A percentile compares a stretch with the other conserved stretches of the same genome.
These are phyloP conservation scores for Suillus luteus DNA, from an alignment of 768 basidiomycete species.

Conservation along the genomic window DNA sequence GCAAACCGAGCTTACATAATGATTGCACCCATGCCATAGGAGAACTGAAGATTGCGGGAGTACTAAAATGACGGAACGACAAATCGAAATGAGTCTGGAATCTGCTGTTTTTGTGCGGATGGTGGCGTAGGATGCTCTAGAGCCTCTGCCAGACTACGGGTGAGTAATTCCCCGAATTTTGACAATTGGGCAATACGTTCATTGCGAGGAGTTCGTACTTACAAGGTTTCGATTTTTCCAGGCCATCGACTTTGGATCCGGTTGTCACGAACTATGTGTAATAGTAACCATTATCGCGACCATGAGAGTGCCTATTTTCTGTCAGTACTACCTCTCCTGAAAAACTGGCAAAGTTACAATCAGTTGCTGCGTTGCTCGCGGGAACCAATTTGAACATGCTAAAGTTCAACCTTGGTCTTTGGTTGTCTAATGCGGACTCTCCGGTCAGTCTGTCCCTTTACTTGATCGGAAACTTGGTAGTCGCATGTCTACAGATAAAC, in stretches of 20 bases:
- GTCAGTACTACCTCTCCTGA: conserved; percentile 5
- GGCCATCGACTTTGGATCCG: conserved; percentile 64
- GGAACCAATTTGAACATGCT: conserved; percentile 73
- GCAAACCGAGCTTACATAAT: background rate
- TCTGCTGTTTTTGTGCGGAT: conserved; percentile 28
- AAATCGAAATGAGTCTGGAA: background rate
- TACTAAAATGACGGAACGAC: no score
- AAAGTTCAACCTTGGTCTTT: conserved; percentile 56
- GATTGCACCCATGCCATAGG: background rate
- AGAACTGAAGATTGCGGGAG: background rate
- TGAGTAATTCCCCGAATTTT: conserved; percentile 44
- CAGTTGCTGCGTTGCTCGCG: conserved; percentile 60
- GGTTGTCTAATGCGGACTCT: conserved; percentile 72
- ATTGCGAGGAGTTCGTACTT: conserved; percentile 67
- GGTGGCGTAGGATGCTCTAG: conserved; percentile 50
- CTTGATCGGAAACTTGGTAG: conserved; percentile 3
- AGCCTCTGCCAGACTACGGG: conserved; percentile 22
- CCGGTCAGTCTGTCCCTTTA: conserved; percentile 26
- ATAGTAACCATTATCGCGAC: conserved; percentile 56
- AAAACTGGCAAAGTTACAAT: conserved; percentile 43
- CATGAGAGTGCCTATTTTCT: conserved; percentile 41
- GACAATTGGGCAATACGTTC: conserved; percentile 1
- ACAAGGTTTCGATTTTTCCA: conserved; percentile 78
- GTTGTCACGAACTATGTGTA: conserved; percentile 52
- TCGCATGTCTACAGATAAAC: conserved; percentile 56